Evolutionary conservation across 768 basidiomycete genomes (phyloP).

Genomic region (Psilocybe subaeruginosa): DNA sequence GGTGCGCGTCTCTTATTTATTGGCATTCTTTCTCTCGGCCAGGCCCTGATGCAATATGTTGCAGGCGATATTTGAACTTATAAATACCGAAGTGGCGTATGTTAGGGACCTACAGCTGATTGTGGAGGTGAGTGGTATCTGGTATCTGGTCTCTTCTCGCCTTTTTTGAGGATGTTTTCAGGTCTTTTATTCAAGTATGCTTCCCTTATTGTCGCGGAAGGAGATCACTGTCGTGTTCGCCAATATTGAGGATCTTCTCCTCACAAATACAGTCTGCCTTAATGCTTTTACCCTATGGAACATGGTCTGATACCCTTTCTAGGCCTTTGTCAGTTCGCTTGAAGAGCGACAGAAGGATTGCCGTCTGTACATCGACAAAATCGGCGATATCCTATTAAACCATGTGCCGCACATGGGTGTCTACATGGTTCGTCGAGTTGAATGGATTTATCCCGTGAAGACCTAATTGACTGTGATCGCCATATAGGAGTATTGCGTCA

Average conservation of each 20-base stretch:
- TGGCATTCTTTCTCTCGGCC: not conserved
- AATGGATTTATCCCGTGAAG: not conserved
- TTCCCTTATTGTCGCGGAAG: conserved; percentile 72
- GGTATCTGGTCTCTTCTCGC: not conserved
- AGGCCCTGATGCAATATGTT: not conserved
- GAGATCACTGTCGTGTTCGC: conserved; percentile 86
- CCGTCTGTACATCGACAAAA: conserved; percentile 86
- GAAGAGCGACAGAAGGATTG: conserved; percentile 93
- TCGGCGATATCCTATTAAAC: conserved; percentile 81
- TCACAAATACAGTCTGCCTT: conserved; percentile 71
- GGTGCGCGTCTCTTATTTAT: conserved; percentile 36
- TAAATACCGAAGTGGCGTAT: conserved; percentile 87
- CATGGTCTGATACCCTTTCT: not conserved
- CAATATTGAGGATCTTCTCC: conserved; percentile 90
- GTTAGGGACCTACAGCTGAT: conserved; percentile 91
- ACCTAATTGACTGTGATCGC: not conserved
- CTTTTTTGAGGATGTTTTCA: conserved; percentile 30
- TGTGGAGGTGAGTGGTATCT: conserved; percentile 63
- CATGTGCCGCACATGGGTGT: conserved; percentile 79
- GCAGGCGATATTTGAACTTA: conserved; percentile 93
- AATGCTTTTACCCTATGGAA: not conserved
- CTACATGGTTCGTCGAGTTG: conserved; percentile 63
- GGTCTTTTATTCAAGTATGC: conserved; percentile 85
- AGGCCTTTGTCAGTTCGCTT: conserved; percentile 85
- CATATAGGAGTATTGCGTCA: conserved; percentile 83